Conservation (phyloP, 139 green algal species). For the Micractinium conductrix region DNA sequence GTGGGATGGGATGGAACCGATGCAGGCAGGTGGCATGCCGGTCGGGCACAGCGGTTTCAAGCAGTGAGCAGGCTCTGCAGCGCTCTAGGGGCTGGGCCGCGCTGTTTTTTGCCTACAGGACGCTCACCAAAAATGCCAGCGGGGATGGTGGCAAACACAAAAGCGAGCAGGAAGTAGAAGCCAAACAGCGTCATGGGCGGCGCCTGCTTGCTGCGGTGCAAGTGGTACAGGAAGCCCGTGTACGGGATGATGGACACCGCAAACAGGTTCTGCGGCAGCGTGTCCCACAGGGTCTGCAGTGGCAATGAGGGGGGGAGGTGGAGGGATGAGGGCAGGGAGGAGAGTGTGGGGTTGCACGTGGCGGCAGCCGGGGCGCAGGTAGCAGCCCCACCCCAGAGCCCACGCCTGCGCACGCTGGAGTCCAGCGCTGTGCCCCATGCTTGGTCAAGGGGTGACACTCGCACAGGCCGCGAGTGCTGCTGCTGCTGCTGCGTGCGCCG, state of each 20-base stretch:
- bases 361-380: neutral
- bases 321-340: neutral
- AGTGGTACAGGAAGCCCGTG: slow-evolving; percentile 90
- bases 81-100: too few relatives aligned
- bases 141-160: slow-evolving; percentile 94
- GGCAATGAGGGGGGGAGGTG: neutral
- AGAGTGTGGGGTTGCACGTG: neutral
- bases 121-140: slow-evolving; percentile 86
- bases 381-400: neutral
- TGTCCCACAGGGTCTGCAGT: slow-evolving; percentile 48
- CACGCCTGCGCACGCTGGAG: neutral
- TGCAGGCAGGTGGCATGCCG: neutral
- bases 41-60: too few relatives aligned
- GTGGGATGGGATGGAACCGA: neutral
- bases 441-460: slow-evolving; percentile 34
- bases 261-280: slow-evolving; percentile 85
- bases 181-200: slow-evolving; percentile 79
- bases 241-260: slow-evolving; percentile 91
- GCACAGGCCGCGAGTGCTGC: neutral
- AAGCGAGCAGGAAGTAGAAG: slow-evolving; percentile 98
- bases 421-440: slow-evolving; percentile 30
- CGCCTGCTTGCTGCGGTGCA: slow-evolving; percentile 51
- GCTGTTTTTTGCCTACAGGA: too few relatives aligned
- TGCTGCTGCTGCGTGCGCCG: neutral
- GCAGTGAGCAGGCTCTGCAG: too few relatives aligned